Percentiles rank a stretch among this genome's conserved stretches.
phyloP scores from a whole-genome alignment of 805 yeast species.

The Hemisphaericaspora nanyangensis region DNA sequence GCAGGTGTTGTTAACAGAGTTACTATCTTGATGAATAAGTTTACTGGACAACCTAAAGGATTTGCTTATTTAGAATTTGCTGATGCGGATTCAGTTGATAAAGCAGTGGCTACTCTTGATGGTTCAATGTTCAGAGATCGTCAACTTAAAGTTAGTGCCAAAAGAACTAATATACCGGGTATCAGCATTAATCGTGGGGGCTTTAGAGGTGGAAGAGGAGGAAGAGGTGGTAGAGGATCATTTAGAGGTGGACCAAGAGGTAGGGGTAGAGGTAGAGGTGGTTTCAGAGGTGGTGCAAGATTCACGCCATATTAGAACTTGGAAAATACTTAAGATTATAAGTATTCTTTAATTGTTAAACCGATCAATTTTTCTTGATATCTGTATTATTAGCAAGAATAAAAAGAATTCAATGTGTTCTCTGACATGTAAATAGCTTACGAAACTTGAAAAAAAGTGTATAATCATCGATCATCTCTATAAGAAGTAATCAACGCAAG shows the following conservation, averaged over 20 bases:
- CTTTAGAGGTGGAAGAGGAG: slow-evolving; percentile 25
- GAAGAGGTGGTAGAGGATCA: slow-evolving; percentile 20
- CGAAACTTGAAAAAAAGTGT: too few species aligned
- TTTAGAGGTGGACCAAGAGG: slow-evolving; percentile 38
- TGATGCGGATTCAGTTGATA: slow-evolving; percentile 58
- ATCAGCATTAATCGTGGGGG: slow-evolving; percentile 32
- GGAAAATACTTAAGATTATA: neutral
- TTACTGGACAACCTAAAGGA: slow-evolving; percentile 81
- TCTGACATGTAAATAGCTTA: too few species aligned
- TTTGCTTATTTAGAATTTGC: slow-evolving; percentile 83
- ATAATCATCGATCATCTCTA: too few species aligned
- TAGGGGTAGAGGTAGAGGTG: slow-evolving; percentile 16
- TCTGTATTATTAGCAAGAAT: slow-evolving; percentile 3
- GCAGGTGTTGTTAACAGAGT: slow-evolving; percentile 77
- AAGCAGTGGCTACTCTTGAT: slow-evolving; percentile 59
- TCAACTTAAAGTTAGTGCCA: slow-evolving; percentile 67
- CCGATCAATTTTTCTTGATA: neutral
- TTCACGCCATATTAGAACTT: slow-evolving; percentile 15
- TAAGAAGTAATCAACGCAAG: too few species aligned
- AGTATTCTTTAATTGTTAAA: neutral
- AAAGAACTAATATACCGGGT: slow-evolving; percentile 82
- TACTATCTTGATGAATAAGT: slow-evolving; percentile 68
- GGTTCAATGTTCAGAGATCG: slow-evolving; percentile 67
- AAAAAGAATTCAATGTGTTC: too few species aligned
- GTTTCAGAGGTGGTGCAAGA: slow-evolving; percentile 17